A percentile compares a stretch with the other conserved stretches of the same genome.
These are phyloP conservation scores for Gryganskiella cystojenkinii DNA, from an alignment of 192 early-diverging fungal genomes.

Conservation along the genomic window DNA sequence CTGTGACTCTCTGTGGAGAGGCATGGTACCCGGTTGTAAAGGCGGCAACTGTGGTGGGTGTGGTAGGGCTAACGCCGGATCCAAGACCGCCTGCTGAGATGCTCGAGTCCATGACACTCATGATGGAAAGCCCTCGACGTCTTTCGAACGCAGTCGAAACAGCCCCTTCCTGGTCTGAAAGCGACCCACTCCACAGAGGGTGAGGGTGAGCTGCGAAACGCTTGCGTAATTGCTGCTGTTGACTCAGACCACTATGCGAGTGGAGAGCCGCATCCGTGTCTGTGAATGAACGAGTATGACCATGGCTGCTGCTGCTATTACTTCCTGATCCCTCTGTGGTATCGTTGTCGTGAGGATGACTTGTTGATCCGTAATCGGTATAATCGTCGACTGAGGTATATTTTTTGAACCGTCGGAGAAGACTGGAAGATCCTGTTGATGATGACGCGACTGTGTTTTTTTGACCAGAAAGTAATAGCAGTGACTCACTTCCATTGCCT, in stretches of 20 bases:
- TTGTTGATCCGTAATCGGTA: background rate
- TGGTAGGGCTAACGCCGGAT: conserved; percentile 12
- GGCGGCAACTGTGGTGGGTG: conserved; percentile 6
- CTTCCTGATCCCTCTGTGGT: background rate
- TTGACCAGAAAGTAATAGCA: conserved; percentile 1
- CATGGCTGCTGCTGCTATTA: background rate
- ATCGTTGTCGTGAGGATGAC: background rate
- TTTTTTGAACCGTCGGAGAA: conserved; percentile 31
- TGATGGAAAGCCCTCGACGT: conserved; percentile 29
- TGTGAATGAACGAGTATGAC: conserved; percentile 21
- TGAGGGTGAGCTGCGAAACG: conserved; percentile 40
- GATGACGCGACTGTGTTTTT: background rate
- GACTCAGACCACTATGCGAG: too few relatives aligned
- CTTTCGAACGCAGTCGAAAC: conserved; percentile 12
- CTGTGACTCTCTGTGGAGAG: too few relatives aligned
- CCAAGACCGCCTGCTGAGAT: background rate
- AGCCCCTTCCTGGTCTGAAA: conserved; percentile 32
- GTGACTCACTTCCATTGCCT: conserved; percentile 6
- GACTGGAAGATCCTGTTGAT: conserved; percentile 1
- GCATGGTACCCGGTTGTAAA: too few relatives aligned
- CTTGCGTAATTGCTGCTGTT: background rate
- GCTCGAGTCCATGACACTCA: conserved; percentile 23
- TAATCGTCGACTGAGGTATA: conserved; percentile 2
- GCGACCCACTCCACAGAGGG: conserved; percentile 42
- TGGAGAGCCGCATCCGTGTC: conserved; percentile 1